Evolutionary conservation across 2,329 filamentous ascomycete species (phyloP).

Genomic region (Domatiomyces catenatus): DNA sequence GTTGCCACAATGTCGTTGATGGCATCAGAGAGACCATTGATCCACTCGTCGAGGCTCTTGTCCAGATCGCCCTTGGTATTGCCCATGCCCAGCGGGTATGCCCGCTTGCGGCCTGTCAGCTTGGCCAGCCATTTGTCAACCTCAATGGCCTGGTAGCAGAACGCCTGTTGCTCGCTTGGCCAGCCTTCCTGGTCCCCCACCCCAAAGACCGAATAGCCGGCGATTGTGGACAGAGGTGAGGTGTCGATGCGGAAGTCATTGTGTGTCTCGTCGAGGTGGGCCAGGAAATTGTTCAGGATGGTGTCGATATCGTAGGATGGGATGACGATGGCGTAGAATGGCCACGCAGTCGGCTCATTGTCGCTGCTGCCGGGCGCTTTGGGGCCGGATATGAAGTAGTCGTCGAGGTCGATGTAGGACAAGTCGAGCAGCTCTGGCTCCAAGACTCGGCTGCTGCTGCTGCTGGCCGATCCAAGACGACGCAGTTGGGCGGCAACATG

Average conservation of each 20-base stretch:
- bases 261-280: constrained; percentile 80
- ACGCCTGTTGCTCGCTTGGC: constrained; percentile 80
- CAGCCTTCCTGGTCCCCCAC: constrained; percentile 84
- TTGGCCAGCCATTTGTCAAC: constrained; percentile 97
- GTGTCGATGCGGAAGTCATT: constrained; percentile 95
- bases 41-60: constrained; percentile 60
- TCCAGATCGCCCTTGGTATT: constrained; percentile 64
- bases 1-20: constrained; percentile 43
- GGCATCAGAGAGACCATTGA: constrained; percentile 54
- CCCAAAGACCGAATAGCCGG: constrained; percentile 87
- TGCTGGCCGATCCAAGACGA: constrained; percentile 11
- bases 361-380: constrained; percentile 25
- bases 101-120: constrained; percentile 68
- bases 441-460: constrained; percentile 22
- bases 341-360: constrained; percentile 13
- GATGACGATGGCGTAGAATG: constrained; percentile 68
- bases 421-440: constrained; percentile 58
- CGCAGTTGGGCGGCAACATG: constrained; percentile 45
- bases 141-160: constrained; percentile 81
- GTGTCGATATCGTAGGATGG: constrained; percentile 94
- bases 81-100: constrained; percentile 75
- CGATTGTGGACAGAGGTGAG: constrained; percentile 55
- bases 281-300: constrained; percentile 71
- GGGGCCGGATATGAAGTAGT: constrained; percentile 71
- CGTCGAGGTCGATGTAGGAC: constrained; percentile 77